Percentiles rank a stretch among this genome's conserved stretches.
Conservation (phyloP, 2,329 filamentous ascomycete genomes). For the Penicillium thymicola region DNA sequence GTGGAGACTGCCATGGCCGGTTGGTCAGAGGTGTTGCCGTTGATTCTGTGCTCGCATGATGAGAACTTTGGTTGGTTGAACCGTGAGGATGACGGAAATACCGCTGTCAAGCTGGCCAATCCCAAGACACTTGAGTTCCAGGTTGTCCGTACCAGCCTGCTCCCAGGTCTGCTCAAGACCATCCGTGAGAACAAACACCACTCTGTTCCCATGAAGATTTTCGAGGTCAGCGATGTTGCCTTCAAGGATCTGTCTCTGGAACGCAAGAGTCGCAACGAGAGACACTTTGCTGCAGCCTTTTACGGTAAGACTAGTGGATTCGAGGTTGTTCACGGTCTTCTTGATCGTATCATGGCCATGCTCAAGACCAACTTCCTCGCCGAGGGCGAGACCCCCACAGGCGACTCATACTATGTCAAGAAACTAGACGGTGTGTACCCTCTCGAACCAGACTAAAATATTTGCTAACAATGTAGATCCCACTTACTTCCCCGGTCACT, state of each 20-base stretch:
- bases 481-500: conserved; percentile 88
- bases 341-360: conserved; percentile 92
- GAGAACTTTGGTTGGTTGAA: conserved; percentile 98
- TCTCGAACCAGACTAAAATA: not conserved
- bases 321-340: conserved; percentile 88
- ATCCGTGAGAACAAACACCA: conserved; percentile 91
- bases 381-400: conserved; percentile 59
- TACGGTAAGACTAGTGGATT: conserved; percentile 94
- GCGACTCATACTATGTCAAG: conserved; percentile 84
- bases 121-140: conserved; percentile 93
- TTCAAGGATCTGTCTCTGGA: conserved; percentile 82
- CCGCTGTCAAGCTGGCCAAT: conserved; percentile 81
- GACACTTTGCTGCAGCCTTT: conserved; percentile 93
- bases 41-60: conserved; percentile 95
- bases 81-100: conserved; percentile 78
- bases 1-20: conserved; percentile 88
- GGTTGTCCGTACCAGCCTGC: conserved; percentile 79
- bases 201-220: conserved; percentile 83
- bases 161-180: conserved; percentile 88
- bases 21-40: conserved; percentile 92
- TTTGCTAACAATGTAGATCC: conserved; percentile 52
- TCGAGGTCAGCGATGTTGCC: conserved; percentile 85
- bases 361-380: conserved; percentile 77
- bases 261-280: conserved; percentile 85
- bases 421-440: conserved; percentile 67